phyloP scores from a whole-genome alignment of 2,329 filamentous ascomycete genomes.

The Leptographium flavum region DNA sequence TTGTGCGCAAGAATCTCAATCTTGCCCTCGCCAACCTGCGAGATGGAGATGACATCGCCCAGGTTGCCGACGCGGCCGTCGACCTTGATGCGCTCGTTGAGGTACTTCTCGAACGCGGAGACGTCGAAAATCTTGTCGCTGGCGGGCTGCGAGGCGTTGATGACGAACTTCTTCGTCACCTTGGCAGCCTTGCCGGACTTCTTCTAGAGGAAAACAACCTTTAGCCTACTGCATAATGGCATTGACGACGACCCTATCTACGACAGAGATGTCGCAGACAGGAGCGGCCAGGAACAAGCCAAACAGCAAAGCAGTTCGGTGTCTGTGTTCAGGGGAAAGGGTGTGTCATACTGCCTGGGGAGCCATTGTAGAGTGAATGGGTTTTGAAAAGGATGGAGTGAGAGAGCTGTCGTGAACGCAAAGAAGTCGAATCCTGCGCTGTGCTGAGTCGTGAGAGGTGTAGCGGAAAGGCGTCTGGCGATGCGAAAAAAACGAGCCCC shows the following conservation, averaged over 20 bases:
- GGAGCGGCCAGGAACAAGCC: slow-evolving; percentile 34
- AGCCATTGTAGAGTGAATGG: slow-evolving; percentile 52
- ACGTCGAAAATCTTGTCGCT: slow-evolving; percentile 99
- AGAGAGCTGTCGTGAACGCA: slow-evolving; percentile 27
- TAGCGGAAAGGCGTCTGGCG: neutral
- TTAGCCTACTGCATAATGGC: slow-evolving; percentile 94
- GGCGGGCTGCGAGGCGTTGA: slow-evolving; percentile 97
- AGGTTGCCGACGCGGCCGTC: slow-evolving; percentile 97
- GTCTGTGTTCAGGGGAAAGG: neutral
- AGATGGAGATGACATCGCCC: slow-evolving; percentile 82
- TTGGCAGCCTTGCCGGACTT: slow-evolving; percentile 55
- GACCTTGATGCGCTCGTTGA: slow-evolving; percentile 99
- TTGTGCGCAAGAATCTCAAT: slow-evolving; percentile 96
- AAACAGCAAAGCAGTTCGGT: slow-evolving; percentile 80
- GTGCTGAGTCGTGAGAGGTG: slow-evolving; percentile 9
- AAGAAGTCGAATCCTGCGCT: slow-evolving; percentile 74
- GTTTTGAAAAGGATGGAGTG: slow-evolving; percentile 19
- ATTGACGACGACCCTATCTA: too few relatives aligned
- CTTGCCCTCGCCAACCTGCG: slow-evolving; percentile 88
- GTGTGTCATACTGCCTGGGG: slow-evolving; percentile 71
- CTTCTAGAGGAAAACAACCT: slow-evolving; percentile 46
- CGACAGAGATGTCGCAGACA: too few relatives aligned
- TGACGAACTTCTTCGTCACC: slow-evolving; percentile 94
- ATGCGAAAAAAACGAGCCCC: neutral
- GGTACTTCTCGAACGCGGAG: slow-evolving; percentile 98